Percentiles rank a stretch among this genome's conserved stretches.
Conservation (phyloP, 1,284 basidiomycete species). For the Moniliella sp. region DNA sequence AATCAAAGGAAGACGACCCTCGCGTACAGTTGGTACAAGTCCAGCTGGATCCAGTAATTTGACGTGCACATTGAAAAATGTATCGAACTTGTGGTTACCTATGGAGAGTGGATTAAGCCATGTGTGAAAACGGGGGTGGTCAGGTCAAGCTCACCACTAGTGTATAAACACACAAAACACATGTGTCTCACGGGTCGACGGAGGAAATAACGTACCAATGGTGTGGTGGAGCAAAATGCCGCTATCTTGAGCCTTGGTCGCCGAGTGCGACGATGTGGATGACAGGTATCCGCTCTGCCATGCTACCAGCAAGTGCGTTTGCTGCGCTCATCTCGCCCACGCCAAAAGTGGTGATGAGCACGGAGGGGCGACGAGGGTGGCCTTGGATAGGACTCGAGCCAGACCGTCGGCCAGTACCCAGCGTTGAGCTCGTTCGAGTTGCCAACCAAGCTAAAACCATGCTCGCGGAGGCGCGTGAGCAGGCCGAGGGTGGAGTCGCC, state of each 20-base stretch:
- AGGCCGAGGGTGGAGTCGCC: conserved; percentile 67
- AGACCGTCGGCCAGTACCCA: conserved; percentile 36
- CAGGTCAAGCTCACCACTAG: too few species aligned
- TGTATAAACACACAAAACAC: too few species aligned
- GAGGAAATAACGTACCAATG: too few species aligned
- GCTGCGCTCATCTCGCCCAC: conserved; percentile 47
- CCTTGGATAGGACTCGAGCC: conserved; percentile 1
- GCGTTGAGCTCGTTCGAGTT: conserved; percentile 42
- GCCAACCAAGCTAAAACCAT: conserved; percentile 52
- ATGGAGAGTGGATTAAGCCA: conserved; percentile 35
- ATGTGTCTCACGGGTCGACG: too few species aligned
- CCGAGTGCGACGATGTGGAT: conserved; percentile 75
- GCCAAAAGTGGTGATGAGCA: conserved; percentile 48
- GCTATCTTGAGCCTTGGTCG: conserved; percentile 48
- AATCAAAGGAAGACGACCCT: too few species aligned
- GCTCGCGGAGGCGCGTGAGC: conserved; percentile 61
- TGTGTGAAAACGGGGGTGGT: too few species aligned
- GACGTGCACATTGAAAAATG: too few species aligned
- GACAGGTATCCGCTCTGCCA: conserved; percentile 69
- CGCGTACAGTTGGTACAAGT: too few species aligned
- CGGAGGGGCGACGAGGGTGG: conserved; percentile 6
- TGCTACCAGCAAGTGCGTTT: conserved; percentile 37
- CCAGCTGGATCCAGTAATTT: too few species aligned
- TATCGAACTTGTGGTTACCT: conserved; percentile 41
- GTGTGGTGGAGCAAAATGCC: conserved; percentile 35